A percentile compares a stretch with the other conserved stretches of the same genome.
Evolutionary conservation across 768 basidiomycete species (phyloP).

Genomic region (Gloeopeniophorella convolvens): DNA sequence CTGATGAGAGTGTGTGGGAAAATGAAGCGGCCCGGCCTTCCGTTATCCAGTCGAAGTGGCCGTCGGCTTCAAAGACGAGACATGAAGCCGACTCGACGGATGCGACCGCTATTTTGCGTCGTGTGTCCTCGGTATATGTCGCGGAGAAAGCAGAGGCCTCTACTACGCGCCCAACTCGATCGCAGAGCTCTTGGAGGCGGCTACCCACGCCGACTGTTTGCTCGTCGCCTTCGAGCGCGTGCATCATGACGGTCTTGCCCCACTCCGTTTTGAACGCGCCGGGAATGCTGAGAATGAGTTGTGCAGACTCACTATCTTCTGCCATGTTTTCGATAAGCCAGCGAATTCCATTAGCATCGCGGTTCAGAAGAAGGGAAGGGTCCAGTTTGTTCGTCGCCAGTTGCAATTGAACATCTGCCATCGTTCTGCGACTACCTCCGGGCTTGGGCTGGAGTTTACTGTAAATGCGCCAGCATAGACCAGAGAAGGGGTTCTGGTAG

Average conservation of each 20-base stretch:
- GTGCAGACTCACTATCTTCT: neutral
- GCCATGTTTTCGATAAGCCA: slow-evolving; percentile 1
- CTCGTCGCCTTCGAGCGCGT: too few relatives aligned
- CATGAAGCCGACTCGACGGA: too few relatives aligned
- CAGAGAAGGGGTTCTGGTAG: slow-evolving; percentile 7
- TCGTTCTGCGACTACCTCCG: neutral
- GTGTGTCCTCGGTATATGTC: too few relatives aligned
- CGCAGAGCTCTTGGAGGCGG: too few relatives aligned
- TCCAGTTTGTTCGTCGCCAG: slow-evolving; percentile 1
- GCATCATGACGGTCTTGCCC: neutral
- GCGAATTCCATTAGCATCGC: neutral
- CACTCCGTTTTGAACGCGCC: neutral
- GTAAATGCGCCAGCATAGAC: slow-evolving; percentile 5
- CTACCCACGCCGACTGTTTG: too few relatives aligned
- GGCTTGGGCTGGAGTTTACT: slow-evolving; percentile 5
- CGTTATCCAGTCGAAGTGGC: too few relatives aligned
- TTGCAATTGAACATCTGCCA: neutral
- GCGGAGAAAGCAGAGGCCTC: too few relatives aligned
- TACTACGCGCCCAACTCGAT: too few relatives aligned
- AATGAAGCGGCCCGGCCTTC: too few relatives aligned
- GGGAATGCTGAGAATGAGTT: neutral
- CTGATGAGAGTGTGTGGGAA: too few relatives aligned
- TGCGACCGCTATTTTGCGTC: too few relatives aligned
- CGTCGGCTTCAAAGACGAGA: too few relatives aligned
- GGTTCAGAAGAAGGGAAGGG: neutral